phyloP scores from a whole-genome alignment of 805 yeast genomes.

The Ogataea saltuana region DNA sequence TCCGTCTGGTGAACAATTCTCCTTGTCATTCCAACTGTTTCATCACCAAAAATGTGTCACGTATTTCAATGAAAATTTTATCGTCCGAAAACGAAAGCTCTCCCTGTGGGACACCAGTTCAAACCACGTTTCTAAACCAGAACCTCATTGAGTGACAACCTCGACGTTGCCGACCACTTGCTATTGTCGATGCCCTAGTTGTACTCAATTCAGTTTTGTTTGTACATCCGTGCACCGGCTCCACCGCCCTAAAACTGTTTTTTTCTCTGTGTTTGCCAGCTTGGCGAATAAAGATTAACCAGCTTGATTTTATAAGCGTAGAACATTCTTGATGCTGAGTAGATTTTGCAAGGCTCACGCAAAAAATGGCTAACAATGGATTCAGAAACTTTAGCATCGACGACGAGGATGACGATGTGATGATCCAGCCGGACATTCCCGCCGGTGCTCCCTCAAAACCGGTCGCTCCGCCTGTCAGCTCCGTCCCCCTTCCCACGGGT shows the following conservation, averaged over 20 bases:
- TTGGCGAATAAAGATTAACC: not conserved
- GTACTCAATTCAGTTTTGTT: too few species aligned
- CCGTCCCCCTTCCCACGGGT: constrained; percentile 5
- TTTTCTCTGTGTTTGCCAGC: not conserved
- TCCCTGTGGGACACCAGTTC: too few species aligned
- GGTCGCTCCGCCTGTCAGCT: constrained; percentile 7
- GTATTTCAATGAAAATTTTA: constrained; percentile 8
- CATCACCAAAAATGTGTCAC: constrained; percentile 6
- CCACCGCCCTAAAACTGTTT: constrained; percentile 27
- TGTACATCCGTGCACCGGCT: too few species aligned
- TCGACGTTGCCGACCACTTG: too few species aligned
- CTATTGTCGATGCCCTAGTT: too few species aligned
- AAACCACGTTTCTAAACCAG: too few species aligned
- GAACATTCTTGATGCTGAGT: too few species aligned
- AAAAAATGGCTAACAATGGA: constrained; percentile 14
- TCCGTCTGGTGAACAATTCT: not conserved
- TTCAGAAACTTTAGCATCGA: constrained; percentile 28
- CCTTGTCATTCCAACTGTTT: not conserved
- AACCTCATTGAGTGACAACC: too few species aligned
- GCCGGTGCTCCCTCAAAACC: constrained; percentile 3
- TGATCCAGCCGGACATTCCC: constrained; percentile 37
- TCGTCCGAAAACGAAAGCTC: too few species aligned
- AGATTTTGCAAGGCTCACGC: too few species aligned
- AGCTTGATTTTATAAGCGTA: constrained; percentile 27
- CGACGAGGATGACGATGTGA: constrained; percentile 36